Percentiles rank a stretch among this genome's conserved stretches.
Evolutionary conservation across 129 eudicot species (phyloP).

Genomic region (Solidago caesia): DNA sequence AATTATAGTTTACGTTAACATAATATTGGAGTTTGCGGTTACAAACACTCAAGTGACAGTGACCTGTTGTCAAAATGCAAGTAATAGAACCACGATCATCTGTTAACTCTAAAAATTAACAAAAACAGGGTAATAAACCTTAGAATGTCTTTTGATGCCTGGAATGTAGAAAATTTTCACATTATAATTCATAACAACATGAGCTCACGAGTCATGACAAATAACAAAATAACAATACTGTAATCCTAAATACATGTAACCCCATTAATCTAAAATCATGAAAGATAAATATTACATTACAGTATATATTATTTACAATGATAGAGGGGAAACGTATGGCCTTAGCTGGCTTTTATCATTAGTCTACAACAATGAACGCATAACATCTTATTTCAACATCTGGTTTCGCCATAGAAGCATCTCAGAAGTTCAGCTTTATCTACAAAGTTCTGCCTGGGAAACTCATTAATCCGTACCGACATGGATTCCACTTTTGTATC

Average conservation of each 20-base stretch:
- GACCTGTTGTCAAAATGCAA: no score
- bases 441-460: conserved; percentile 12
- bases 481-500: conserved; percentile 15
- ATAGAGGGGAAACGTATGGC: conserved; percentile 11
- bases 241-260: conserved; percentile 14
- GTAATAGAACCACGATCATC: no score
- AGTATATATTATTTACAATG: conserved; percentile 18
- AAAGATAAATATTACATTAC: neutral
- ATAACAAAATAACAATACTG: neutral
- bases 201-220: neutral
- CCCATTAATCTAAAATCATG: conserved; percentile 19
- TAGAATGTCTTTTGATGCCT: no score
- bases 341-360: conserved; percentile 16
- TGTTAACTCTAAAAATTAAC: no score
- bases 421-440: neutral
- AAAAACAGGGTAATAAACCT: no score
- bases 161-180: neutral
- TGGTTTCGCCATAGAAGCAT: neutral
- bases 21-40: no score
- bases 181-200: conserved; percentile 6
- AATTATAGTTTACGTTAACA: no score
- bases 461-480: conserved; percentile 14
- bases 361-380: conserved; percentile 25
- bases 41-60: no score
- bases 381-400: conserved; percentile 26